Evolutionary conservation across 768 basidiomycete genomes (phyloP).

Genomic region (Mrakia blollopis): DNA sequence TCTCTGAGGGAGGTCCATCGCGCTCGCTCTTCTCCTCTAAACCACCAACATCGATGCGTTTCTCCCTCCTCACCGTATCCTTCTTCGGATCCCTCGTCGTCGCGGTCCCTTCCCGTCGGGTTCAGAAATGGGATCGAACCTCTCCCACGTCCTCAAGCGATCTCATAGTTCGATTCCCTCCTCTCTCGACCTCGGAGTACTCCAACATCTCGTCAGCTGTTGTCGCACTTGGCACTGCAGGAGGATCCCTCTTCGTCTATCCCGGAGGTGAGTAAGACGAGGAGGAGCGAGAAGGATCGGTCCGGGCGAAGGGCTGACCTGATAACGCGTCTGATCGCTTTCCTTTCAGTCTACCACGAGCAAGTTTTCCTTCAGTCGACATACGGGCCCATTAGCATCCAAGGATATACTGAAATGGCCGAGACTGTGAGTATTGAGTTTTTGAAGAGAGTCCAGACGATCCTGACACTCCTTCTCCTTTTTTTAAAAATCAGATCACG

Average conservation of each 20-base stretch:
- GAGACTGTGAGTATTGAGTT: background rate
- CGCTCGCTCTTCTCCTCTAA: background rate
- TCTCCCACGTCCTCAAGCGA: background rate
- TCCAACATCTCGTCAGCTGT: conserved; percentile 7
- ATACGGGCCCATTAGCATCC: conserved; percentile 9
- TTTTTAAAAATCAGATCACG: background rate
- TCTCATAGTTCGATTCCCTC: background rate
- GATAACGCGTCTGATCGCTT: background rate
- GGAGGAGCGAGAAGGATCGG: too few species aligned
- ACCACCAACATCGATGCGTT: conserved; percentile 1
- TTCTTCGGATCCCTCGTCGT: background rate
- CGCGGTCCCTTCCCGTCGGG: background rate
- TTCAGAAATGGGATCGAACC: background rate
- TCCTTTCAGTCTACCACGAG: conserved; percentile 11
- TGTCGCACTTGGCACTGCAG: background rate
- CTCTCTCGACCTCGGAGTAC: background rate
- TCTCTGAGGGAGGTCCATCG: background rate
- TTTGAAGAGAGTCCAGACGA: background rate
- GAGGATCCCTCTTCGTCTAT: conserved; percentile 10
- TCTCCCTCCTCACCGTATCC: background rate
- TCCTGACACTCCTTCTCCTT: background rate
- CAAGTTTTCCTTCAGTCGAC: conserved; percentile 7
- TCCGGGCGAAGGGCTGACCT: background rate
- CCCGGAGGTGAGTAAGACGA: background rate
- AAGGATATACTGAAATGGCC: conserved; percentile 6